Evolutionary conservation across 768 basidiomycete genomes (phyloP).

Genomic region (Lepiota brunneoincarnata): DNA sequence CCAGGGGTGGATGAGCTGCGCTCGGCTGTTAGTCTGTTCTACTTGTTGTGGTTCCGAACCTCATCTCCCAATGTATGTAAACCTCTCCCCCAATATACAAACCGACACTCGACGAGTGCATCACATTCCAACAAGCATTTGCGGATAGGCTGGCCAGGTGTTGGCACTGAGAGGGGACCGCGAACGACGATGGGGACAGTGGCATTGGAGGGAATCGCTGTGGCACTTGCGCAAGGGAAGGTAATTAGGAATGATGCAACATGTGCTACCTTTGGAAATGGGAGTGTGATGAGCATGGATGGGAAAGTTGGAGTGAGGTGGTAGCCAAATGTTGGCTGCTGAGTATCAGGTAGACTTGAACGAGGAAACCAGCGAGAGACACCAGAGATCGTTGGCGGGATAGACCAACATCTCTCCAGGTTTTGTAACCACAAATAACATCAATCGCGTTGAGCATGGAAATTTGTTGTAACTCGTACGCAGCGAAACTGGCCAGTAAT

Average conservation of each 20-base stretch:
- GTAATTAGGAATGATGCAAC: constrained; percentile 5
- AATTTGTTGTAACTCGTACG: constrained; percentile 62
- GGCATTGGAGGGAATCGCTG: constrained; percentile 62
- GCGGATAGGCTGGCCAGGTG: constrained; percentile 57
- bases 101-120: constrained; percentile 70
- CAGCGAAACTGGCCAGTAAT: constrained; percentile 70
- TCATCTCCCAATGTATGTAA: constrained; percentile 77
- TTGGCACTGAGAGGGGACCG: constrained; percentile 44
- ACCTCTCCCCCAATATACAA: constrained; percentile 67
- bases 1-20: constrained; percentile 81
- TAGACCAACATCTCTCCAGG: constrained; percentile 67
- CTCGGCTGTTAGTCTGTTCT: constrained; percentile 80
- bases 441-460: constrained; percentile 76
- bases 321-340: constrained; percentile 51
- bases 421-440: constrained; percentile 69
- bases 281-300: no score
- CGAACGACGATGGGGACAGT: constrained; percentile 64
- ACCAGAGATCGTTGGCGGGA: constrained; percentile 16
- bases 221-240: constrained; percentile 78
- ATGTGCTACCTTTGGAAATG: constrained; percentile 6
- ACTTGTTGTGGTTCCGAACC: no score
- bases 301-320: constrained; percentile 37
- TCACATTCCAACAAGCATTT: constrained; percentile 72
- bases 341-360: constrained; percentile 11
- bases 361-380: constrained; percentile 25